phyloP scores from a whole-genome alignment of 257 asterid genomes.

The Voacanga thouarsii region DNA sequence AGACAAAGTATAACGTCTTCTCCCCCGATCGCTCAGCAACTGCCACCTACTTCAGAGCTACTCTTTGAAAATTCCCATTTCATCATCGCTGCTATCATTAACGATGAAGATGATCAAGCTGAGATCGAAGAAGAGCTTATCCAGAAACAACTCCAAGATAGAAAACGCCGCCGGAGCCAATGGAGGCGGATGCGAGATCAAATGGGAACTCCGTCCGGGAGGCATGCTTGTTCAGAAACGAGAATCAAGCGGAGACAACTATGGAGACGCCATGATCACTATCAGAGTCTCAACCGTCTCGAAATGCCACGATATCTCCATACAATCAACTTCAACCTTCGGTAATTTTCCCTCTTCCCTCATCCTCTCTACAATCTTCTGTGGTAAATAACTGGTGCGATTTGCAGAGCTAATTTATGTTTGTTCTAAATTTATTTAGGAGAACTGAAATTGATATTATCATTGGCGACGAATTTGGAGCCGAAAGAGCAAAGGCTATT shows the following conservation, averaged over 20 bases:
- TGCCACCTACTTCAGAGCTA: background rate
- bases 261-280: conserved; percentile 39
- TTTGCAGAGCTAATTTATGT: background rate
- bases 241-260: conserved; percentile 33
- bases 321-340: conserved; percentile 71
- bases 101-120: conserved; percentile 50
- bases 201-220: conserved; percentile 83
- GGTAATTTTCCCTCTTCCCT: conserved; percentile 35
- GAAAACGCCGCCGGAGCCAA: conserved; percentile 11
- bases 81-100: background rate
- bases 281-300: conserved; percentile 63
- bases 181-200: conserved; percentile 34
- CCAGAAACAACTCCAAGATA: conserved; percentile 52
- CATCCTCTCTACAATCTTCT: background rate
- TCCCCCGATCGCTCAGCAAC: conserved; percentile 1
- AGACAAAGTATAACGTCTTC: conserved; percentile 11
- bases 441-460: conserved; percentile 53
- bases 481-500: conserved; percentile 64
- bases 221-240: conserved; percentile 87
- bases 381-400: background rate
- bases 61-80: background rate
- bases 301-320: conserved; percentile 46
- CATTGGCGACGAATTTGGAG: conserved; percentile 61
- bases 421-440: conserved; percentile 29
- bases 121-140: conserved; percentile 55